Base-by-base conservation (phyloP, 257 asterid species). In the Solanum ossicruentum region DNA sequence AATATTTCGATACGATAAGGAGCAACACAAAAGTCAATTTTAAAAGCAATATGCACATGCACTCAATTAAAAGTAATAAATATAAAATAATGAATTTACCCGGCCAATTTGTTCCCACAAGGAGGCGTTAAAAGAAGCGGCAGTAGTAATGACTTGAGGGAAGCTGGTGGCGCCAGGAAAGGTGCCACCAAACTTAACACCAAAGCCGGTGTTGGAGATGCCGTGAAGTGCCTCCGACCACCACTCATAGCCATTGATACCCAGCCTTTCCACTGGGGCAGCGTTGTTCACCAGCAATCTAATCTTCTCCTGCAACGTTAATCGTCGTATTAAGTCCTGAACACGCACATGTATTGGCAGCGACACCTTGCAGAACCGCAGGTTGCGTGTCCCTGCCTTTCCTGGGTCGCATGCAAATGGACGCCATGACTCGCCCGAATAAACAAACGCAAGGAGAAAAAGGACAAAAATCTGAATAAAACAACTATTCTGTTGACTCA, bases 221-320 rank as follows among this genome's bases (percentile, higher is more conserved):
- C 99, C 99, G 85, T 95, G 99, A 3, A 95, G 93, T 0, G 98
- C 99, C 92, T 95, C 99, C 58, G 97, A 94, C 99, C 99, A 95
- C 99, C 99, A 94, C 91, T 95, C 98, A 83, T 91, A 94, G 18
- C 99, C 96, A 55, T 67, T 85, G 4, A 95, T 92, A 8, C 98
- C 98, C 8, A 94, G 84, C 84, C 99, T 86, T 23, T 85, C 91
- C 0, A 95, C 92, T 26, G 97, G 96, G 0, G 98, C 98, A 5
- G 99, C 99, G 90, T 94, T 94, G 66, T 94, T 95, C 17, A 92
- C 99, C 3, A 95, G 83, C 18, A 84, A 80, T 82, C 97, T 83
- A 1, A 94, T 90, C 58, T 95, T 95, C 73, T 95, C 99, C 72
- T 75, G 94, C 89, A 95, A 81, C 18, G 91, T 92, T 61, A 95